A percentile compares a stretch with the other conserved stretches of the same genome.
Evolutionary conservation across 768 basidiomycete species (phyloP).

Genomic region (Strobilomyces confusus): DNA sequence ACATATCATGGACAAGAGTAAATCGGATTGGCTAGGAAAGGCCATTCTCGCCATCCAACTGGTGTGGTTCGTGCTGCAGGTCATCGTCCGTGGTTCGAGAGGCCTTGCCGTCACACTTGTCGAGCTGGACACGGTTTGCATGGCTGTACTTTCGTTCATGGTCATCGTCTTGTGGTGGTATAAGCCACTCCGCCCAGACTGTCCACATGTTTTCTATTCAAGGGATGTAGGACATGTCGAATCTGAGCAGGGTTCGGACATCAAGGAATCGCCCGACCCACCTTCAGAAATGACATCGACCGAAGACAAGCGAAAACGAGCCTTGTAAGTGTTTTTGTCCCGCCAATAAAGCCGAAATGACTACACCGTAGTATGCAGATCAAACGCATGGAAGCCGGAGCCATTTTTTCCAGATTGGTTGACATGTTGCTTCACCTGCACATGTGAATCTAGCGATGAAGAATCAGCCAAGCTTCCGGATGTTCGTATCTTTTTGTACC

Average conservation of each 20-base stretch:
- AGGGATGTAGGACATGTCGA: too few species aligned
- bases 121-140: too few species aligned
- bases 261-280: too few species aligned
- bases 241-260: too few species aligned
- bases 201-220: neutral
- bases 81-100: neutral
- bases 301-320: neutral
- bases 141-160: neutral
- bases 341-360: neutral
- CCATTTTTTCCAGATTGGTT: neutral
- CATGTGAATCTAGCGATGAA: neutral
- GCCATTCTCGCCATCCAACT: neutral
- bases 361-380: neutral
- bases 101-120: slow-evolving; percentile 1
- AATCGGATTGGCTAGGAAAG: too few species aligned
- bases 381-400: neutral
- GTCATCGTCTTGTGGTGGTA: slow-evolving; percentile 2
- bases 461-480: neutral
- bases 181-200: too few species aligned
- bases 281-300: neutral
- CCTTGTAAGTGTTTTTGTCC: neutral
- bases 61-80: too few species aligned
- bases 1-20: neutral
- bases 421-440: neutral
- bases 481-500: neutral